Base-by-base conservation (phyloP, 768 basidiomycete genomes). In the Ramaria sp. region DNA sequence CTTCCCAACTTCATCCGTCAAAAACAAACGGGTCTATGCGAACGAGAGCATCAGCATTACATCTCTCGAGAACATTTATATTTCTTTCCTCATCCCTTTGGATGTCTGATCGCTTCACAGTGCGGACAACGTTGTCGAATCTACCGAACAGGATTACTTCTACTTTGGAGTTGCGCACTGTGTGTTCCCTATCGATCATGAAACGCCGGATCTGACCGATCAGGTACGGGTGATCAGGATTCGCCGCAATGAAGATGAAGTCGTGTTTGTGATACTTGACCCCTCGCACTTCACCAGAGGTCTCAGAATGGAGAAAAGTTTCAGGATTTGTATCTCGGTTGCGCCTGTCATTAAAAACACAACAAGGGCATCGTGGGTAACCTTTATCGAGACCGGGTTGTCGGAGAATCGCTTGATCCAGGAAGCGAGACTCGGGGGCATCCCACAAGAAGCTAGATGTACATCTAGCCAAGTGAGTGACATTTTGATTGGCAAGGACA, bases 131-230 rank as follows among this genome's bases (percentile, higher is more conserved):
- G 18, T 74, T 66, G 59, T 78, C 72, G 59, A 73, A 71, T 2
- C 81, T 72, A 1, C 70, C 72, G 39, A 78, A 73, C n/a, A 68
- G 58, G 12, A 61, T 70, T 12, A 85, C 69, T 7, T 65, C 61
- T 3, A 69, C 60, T 39, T 74, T 63, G 16, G 34, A 25, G 30
- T 37, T 37, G 1, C 36, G 24, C 34, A 37, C 15, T 18, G 20
- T 22, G 28, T 34, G 18, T 10, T 37, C 30, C 24, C 28, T 2
- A 9, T 47, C 28, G 22, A 50, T 10, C 8, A 36, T 37, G 25
- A 84, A 63, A 3, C 66, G 61, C 15, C 69, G 57, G 37, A 88
- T 77, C 59, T 85, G 83, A 0, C 73, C 83, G 50, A 88, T 77
- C 5, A 69, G 62, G 41, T 82, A 70, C 0, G 75, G 61, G 8